Conservation (phyloP, 108 stramenopile genomes). For the Nannochloropsis gaditana region DNA sequence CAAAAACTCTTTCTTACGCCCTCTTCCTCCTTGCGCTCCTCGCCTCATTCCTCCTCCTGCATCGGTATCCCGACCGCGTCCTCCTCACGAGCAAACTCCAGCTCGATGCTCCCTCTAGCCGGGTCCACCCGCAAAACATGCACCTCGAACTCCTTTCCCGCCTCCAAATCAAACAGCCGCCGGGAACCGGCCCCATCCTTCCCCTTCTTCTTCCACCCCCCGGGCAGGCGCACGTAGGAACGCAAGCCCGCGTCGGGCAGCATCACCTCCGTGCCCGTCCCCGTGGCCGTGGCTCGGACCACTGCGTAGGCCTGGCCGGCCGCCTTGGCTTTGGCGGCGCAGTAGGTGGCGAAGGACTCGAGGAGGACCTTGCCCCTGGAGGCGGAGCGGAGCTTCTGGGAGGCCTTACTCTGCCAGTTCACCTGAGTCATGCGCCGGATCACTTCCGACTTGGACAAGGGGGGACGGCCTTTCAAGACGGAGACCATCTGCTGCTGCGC, state of each 20-base stretch:
- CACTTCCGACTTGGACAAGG: constrained; percentile 26
- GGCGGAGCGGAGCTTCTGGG: neutral
- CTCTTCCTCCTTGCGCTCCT: neutral
- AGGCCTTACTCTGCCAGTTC: neutral
- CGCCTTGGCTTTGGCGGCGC: constrained; percentile 26
- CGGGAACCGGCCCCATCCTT: constrained; percentile 23
- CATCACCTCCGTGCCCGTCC: constrained; percentile 31
- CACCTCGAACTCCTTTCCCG: constrained; percentile 32
- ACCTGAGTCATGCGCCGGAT: constrained; percentile 21
- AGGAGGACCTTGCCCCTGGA: constrained; percentile 14
- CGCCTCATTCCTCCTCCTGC: neutral
- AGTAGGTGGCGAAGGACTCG: constrained; percentile 35
- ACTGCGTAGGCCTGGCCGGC: constrained; percentile 32
- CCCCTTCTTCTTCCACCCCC: constrained; percentile 24
- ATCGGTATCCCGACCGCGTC: neutral
- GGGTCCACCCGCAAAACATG: constrained; percentile 17
- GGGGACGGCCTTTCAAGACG: constrained; percentile 24
- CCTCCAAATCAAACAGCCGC: constrained; percentile 22
- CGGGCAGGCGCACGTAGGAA: constrained; percentile 26
- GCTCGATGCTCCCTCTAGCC: neutral
- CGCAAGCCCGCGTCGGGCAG: constrained; percentile 31
- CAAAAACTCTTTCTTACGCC: neutral
- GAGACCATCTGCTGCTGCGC: constrained; percentile 42
- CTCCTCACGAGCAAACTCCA: constrained; percentile 13
- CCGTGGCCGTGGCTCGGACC: constrained; percentile 29